A percentile compares a stretch with the other conserved stretches of the same genome.
These are phyloP conservation scores for Cynanchum wilfordii DNA, from an alignment of 257 asterid species.

Conservation along the genomic window DNA sequence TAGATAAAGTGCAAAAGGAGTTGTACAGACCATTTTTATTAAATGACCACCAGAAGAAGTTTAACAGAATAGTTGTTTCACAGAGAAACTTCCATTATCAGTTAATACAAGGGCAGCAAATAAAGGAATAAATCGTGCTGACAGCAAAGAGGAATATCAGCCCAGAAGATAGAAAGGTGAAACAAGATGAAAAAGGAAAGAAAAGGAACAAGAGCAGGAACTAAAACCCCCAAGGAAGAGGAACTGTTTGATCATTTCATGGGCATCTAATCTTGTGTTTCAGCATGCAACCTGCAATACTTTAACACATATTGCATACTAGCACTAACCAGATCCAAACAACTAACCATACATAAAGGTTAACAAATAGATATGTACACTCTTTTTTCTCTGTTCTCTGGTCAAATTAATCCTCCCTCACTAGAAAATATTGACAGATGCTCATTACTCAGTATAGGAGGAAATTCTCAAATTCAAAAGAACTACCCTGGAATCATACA, in stretches of 20 bases:
- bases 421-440: not conserved
- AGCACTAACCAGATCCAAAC: not conserved
- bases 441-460: not conserved
- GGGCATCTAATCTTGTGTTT: not conserved
- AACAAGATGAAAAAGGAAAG: not conserved
- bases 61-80: not conserved
- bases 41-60: not conserved
- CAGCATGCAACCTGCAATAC: not conserved
- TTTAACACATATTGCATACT: not conserved
- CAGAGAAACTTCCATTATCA: not conserved
- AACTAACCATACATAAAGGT: not conserved
- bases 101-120: not conserved
- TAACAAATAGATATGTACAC: not conserved
- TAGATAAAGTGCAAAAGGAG: not conserved
- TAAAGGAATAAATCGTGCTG: not conserved
- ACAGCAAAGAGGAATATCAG: not conserved
- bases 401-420: not conserved
- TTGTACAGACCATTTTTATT: not conserved
- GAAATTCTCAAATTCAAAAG: not conserved
- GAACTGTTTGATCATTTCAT: not conserved
- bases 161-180: not conserved
- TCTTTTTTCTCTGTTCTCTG: not conserved
- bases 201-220: not conserved
- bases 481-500: not conserved
- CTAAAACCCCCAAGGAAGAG: not conserved